Evolutionary conservation across 805 yeast species (phyloP).

Genomic region (Blastobotrys mokoenaii): DNA sequence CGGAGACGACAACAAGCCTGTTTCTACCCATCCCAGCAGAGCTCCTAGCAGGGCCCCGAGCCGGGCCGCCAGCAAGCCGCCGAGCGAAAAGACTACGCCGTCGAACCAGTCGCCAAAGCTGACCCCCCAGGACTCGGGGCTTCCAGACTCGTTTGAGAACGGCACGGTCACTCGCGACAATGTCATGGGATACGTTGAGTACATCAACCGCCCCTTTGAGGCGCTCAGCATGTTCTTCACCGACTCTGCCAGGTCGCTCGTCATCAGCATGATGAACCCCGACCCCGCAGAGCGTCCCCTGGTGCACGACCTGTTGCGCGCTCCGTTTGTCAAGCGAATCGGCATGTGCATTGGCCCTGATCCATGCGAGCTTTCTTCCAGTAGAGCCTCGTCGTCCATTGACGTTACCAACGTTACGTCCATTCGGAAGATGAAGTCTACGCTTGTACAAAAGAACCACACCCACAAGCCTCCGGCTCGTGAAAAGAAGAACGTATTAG

Average conservation of each 20-base stretch:
- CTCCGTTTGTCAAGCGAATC: constrained; percentile 10
- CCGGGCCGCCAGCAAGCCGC: too few relatives aligned
- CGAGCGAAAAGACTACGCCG: too few relatives aligned
- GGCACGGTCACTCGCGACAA: not conserved
- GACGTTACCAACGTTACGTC: constrained; percentile 6
- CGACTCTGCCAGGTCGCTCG: constrained; percentile 13
- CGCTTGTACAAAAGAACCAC: constrained; percentile 8
- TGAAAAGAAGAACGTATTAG: constrained; percentile 1
- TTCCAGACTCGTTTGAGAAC: not conserved
- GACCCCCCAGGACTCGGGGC: not conserved
- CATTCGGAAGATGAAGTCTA: constrained; percentile 6
- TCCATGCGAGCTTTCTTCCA: not conserved
- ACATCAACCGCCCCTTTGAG: too few relatives aligned
- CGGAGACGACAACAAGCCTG: not conserved
- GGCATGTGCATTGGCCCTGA: constrained; percentile 17
- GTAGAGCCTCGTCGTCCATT: not conserved
- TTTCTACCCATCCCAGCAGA: too few relatives aligned
- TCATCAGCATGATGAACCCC: constrained; percentile 17
- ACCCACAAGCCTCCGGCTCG: constrained; percentile 13
- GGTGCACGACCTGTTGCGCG: constrained; percentile 10
- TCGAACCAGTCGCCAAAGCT: not conserved
- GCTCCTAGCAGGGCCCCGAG: too few relatives aligned
- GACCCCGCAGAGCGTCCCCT: constrained; percentile 14
- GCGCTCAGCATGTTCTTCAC: too few relatives aligned
- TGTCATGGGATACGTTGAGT: too few relatives aligned